These are phyloP conservation scores for Daedaleopsis sinensis DNA, from an alignment of 768 basidiomycete species.

Conservation along the genomic window DNA sequence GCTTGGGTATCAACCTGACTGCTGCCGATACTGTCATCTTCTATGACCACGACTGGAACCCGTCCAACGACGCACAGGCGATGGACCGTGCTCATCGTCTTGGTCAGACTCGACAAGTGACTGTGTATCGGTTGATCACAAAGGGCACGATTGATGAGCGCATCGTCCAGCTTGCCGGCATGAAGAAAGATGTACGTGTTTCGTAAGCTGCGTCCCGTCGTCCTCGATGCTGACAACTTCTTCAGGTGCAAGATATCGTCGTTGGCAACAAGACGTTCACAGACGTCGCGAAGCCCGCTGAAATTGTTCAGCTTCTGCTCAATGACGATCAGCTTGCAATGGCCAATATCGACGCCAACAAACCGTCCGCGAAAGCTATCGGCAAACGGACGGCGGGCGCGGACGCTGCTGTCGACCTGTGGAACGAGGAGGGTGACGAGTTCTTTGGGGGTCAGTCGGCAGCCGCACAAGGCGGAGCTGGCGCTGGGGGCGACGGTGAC, in stretches of 20 bases:
- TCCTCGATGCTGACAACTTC: background rate
- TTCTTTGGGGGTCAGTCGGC: conserved; percentile 76
- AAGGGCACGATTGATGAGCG: conserved; percentile 96
- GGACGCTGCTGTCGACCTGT: conserved; percentile 57
- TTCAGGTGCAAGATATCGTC: conserved; percentile 98
- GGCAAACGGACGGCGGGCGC: conserved; percentile 39
- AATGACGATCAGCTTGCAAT: conserved; percentile 94
- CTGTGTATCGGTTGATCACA: conserved; percentile 93
- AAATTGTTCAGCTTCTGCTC: conserved; percentile 92
- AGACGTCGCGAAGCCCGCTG: conserved; percentile 91
- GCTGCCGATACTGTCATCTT: conserved; percentile 96
- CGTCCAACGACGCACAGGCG: conserved; percentile 96
- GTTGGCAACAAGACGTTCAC: conserved; percentile 96
- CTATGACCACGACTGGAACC: conserved; percentile 96
- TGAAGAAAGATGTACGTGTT: conserved; percentile 88
- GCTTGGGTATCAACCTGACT: conserved; percentile 94
- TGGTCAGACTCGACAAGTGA: conserved; percentile 96
- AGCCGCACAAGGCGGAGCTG: conserved; percentile 23
- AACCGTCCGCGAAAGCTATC: conserved; percentile 38
- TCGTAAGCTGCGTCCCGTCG: background rate
- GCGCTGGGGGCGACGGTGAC: conserved; percentile 26
- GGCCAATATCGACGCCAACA: conserved; percentile 62
- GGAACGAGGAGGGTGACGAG: conserved; percentile 87
- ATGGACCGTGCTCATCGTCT: conserved; percentile 98
- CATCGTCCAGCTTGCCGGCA: conserved; percentile 92